These are phyloP conservation scores for Fusarium nodosum DNA, from an alignment of 2,329 filamentous ascomycete genomes.

Conservation along the genomic window DNA sequence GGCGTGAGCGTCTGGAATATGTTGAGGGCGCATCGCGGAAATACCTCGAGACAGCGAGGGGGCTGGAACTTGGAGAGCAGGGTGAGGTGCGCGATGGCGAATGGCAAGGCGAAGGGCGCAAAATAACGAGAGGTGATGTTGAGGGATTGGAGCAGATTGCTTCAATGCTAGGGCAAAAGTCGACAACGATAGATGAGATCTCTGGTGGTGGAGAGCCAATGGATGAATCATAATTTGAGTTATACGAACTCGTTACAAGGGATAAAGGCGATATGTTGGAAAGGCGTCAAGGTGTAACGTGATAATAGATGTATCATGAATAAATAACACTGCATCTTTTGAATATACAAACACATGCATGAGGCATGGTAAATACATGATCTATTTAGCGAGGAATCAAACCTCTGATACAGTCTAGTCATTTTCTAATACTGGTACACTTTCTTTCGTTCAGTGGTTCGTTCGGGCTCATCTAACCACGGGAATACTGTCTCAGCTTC, in stretches of 20 bases:
- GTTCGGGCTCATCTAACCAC: neutral
- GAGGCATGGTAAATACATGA: constrained; percentile 21
- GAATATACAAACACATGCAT: constrained; percentile 34
- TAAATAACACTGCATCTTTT: constrained; percentile 14
- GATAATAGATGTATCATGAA: constrained; percentile 15
- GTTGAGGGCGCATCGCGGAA: constrained; percentile 83
- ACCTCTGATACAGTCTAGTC: constrained; percentile 37
- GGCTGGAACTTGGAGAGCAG: constrained; percentile 72
- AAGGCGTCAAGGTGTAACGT: constrained; percentile 34
- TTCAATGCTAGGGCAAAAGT: constrained; percentile 56
- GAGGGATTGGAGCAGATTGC: constrained; percentile 68
- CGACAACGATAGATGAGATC: neutral
- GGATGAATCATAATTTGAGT: constrained; percentile 48
- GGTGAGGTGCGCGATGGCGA: constrained; percentile 75
- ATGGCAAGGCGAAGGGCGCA: constrained; percentile 69
- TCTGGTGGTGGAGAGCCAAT: constrained; percentile 43
- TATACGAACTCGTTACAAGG: neutral
- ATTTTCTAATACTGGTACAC: constrained; percentile 14
- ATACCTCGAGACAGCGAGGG: constrained; percentile 79
- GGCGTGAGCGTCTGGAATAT: constrained; percentile 81
- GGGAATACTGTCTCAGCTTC: constrained; percentile 12
- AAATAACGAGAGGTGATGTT: constrained; percentile 66
- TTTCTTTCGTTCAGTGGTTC: neutral
- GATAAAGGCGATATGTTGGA: neutral
- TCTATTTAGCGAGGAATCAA: constrained; percentile 39